A percentile compares a stretch with the other conserved stretches of the same genome.
Conservation (phyloP, 495 filamentous ascomycete genomes). For the Aspergillus biplanus region DNA sequence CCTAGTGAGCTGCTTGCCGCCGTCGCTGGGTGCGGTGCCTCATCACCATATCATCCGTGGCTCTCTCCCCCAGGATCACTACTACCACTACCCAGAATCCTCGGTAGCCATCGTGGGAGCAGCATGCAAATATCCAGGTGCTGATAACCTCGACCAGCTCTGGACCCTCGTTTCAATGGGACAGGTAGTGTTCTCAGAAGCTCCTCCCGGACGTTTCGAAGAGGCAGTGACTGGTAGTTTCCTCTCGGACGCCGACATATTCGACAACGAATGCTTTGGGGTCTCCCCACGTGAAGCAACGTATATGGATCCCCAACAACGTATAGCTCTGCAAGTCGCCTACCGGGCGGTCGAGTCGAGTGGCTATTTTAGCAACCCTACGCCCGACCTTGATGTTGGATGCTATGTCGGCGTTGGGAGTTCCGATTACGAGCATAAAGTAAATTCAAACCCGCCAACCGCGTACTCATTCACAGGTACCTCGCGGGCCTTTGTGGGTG, state of each 20-base stretch:
- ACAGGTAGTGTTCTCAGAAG: slow-evolving; percentile 12
- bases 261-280: slow-evolving; percentile 52
- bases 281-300: slow-evolving; percentile 44
- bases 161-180: slow-evolving; percentile 40
- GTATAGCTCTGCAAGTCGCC: slow-evolving; percentile 43
- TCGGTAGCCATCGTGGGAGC: slow-evolving; percentile 48
- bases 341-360: slow-evolving; percentile 48
- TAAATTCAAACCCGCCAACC: slow-evolving; percentile 30
- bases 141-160: slow-evolving; percentile 41
- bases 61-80: not conserved
- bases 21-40: not conserved
- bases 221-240: slow-evolving; percentile 26
- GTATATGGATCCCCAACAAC: slow-evolving; percentile 54
- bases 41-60: not conserved
- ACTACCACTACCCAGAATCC: not conserved
- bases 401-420: slow-evolving; percentile 38
- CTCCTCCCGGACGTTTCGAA: slow-evolving; percentile 12
- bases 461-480: slow-evolving; percentile 40
- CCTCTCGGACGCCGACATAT: slow-evolving; percentile 34
- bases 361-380: slow-evolving; percentile 26
- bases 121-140: slow-evolving; percentile 44
- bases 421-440: slow-evolving; percentile 40
- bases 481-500: slow-evolving; percentile 30
- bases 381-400: slow-evolving; percentile 21
- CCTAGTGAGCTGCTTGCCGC: slow-evolving; percentile 1